Percentiles rank a stretch among this genome's conserved stretches.
Evolutionary conservation across 805 yeast species (phyloP).

Genomic region (Saturnispora zaruensis): DNA sequence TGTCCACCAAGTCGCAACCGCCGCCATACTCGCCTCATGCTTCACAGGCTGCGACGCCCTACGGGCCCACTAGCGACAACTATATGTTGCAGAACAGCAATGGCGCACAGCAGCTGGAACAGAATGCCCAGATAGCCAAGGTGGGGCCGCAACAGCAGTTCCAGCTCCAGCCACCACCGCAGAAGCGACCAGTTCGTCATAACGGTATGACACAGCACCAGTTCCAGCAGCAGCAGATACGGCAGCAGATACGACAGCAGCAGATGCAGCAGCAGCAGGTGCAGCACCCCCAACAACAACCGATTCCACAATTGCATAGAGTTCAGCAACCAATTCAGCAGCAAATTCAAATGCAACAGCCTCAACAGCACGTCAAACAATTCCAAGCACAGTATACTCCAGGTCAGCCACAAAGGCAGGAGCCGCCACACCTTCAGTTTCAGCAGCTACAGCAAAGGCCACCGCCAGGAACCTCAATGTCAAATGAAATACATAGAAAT

Average conservation of each 20-base stretch:
- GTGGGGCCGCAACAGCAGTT: neutral
- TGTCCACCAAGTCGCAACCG: neutral
- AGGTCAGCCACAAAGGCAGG: conserved; percentile 18
- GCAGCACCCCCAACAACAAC: conserved; percentile 11
- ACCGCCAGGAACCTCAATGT: neutral
- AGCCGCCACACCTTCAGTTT: conserved; percentile 6
- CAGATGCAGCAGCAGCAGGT: conserved; percentile 9
- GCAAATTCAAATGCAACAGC: conserved; percentile 14
- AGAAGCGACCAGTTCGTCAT: neutral
- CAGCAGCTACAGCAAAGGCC: conserved; percentile 12
- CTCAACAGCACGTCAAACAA: conserved; percentile 3
- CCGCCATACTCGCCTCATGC: neutral
- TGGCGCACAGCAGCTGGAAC: neutral
- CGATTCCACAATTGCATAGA: conserved; percentile 7
- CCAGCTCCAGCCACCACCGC: conserved; percentile 11
- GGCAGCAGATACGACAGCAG: conserved; percentile 11
- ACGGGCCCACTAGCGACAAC: neutral
- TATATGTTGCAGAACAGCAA: neutral
- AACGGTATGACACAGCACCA: conserved; percentile 7
- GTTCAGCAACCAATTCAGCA: conserved; percentile 15
- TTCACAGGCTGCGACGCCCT: neutral
- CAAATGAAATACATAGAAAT: conserved; percentile 22
- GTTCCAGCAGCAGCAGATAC: conserved; percentile 11
- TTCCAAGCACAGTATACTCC: neutral
- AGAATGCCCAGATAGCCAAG: neutral